Percentiles rank a stretch among this genome's conserved stretches.
Evolutionary conservation across 1,284 basidiomycete species (phyloP).

Genomic region (Marasmius fiardii): DNA sequence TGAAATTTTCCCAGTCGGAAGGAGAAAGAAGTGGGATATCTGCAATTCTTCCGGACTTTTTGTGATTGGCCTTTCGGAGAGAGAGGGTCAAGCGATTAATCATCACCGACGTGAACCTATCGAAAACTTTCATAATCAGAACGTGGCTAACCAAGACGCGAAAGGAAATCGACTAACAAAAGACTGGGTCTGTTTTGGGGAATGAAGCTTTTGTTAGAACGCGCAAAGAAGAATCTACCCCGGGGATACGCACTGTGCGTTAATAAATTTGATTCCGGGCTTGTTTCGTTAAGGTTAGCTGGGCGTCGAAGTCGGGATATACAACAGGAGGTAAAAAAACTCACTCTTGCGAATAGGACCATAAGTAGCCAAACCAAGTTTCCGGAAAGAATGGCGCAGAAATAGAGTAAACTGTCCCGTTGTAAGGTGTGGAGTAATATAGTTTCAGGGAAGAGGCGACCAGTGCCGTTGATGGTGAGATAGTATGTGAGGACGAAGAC

Average conservation of each 20-base stretch:
- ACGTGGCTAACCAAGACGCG: too few relatives aligned
- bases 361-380: conserved; percentile 26
- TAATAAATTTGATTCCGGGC: conserved; percentile 24
- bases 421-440: conserved; percentile 19
- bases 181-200: not conserved
- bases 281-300: conserved; percentile 1
- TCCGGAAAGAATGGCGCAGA: conserved; percentile 23
- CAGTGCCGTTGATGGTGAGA: conserved; percentile 13
- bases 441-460: not conserved
- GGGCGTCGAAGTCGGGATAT: too few relatives aligned
- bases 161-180: not conserved
- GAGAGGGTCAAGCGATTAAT: not conserved
- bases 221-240: too few relatives aligned
- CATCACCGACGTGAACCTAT: not conserved
- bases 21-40: too few relatives aligned
- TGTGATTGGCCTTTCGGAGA: not conserved
- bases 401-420: conserved; percentile 24
- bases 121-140: not conserved
- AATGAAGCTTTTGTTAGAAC: too few relatives aligned
- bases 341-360: conserved; percentile 19
- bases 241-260: conserved; percentile 21
- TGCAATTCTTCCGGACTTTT: too few relatives aligned
- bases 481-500: conserved; percentile 22
- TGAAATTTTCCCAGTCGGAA: not conserved
- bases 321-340: not conserved